Evolutionary conservation across 768 basidiomycete genomes (phyloP), one percentile per base, ranked within the genome.

Genomic region (Tulasnella sp.): DNA sequence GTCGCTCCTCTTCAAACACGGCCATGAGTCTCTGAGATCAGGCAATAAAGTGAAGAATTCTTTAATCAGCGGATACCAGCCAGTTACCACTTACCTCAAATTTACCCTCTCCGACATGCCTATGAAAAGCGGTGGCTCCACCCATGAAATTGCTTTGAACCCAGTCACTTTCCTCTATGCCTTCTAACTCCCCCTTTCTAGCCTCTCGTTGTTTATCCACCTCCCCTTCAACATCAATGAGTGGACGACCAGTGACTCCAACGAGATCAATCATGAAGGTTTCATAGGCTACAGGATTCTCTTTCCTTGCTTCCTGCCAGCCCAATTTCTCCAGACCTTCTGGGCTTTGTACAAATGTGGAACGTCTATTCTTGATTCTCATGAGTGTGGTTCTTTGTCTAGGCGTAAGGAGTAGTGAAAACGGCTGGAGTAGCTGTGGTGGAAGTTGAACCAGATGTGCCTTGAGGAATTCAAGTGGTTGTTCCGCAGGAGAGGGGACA

Each of bases 1-100:
- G 79, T 53, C 87, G 71, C 61, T 85, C 85, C 58, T 83, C 85
- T 58, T 87, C 85, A 59, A 83, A 87, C 5, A 70, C 76, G 3
- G 74, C 77, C 7, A 90, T 65, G 7, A 90, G 66, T 4, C 61
- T 62, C 1, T 63, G 28, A 61, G n/a, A n/a, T 28, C 32, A 16
- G 47, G n/a, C n/a, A n/a, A n/a, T n/a, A n/a, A n/a, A n/a, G n/a
- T n/a, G n/a, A n/a, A n/a, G n/a, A n/a, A n/a, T n/a, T n/a, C n/a
- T n/a, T n/a, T n/a, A n/a, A n/a, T n/a, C n/a, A n/a, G n/a, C n/a
- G n/a, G 16, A 15, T 10, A 41, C 8, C 24, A 37, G 37, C n/a
- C 10, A 24, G 5, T 19, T 15, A 42, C n/a, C 28, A 37, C 40
- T 19, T 22, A 51, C 49, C 15, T 39, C 49, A 22, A 51, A 40